Evolutionary conservation across 108 stramenopile species (phyloP).

Genomic region (Discostella pseudostelligera): DNA sequence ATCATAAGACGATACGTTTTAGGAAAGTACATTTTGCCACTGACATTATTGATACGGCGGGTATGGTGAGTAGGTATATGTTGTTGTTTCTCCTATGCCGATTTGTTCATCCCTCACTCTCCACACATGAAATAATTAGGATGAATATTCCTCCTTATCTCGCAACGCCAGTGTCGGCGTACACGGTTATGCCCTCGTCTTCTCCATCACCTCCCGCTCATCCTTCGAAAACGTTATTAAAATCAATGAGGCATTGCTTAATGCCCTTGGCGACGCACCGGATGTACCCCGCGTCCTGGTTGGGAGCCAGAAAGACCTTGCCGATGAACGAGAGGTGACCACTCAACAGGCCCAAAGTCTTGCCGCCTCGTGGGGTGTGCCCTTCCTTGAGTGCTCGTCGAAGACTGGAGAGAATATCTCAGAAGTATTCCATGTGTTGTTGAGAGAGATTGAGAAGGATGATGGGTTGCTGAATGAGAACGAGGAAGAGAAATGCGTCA

Average conservation of each 20-base stretch:
- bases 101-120: background rate
- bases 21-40: conserved; percentile 87
- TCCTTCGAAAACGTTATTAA: conserved; percentile 74
- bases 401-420: conserved; percentile 83
- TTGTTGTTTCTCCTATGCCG: background rate
- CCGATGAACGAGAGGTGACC: conserved; percentile 61
- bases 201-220: conserved; percentile 70
- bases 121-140: conserved; percentile 35
- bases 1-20: conserved; percentile 85
- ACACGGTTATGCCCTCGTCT: conserved; percentile 82
- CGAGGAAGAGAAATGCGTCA: conserved; percentile 65
- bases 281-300: conserved; percentile 86
- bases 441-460: conserved; percentile 89
- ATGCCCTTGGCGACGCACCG: conserved; percentile 79
- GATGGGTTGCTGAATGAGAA: conserved; percentile 77
- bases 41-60: conserved; percentile 93
- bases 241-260: conserved; percentile 80
- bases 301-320: conserved; percentile 82
- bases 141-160: conserved; percentile 85
- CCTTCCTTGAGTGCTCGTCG: conserved; percentile 83
- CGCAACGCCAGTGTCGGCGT: conserved; percentile 88
- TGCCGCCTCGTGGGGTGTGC: conserved; percentile 72
- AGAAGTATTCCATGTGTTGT: conserved; percentile 82
- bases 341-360: conserved; percentile 63
- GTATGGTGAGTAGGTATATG: conserved; percentile 59